Base-by-base conservation (phyloP, 306 rosid genomes). In the Abrus pulchellus region DNA sequence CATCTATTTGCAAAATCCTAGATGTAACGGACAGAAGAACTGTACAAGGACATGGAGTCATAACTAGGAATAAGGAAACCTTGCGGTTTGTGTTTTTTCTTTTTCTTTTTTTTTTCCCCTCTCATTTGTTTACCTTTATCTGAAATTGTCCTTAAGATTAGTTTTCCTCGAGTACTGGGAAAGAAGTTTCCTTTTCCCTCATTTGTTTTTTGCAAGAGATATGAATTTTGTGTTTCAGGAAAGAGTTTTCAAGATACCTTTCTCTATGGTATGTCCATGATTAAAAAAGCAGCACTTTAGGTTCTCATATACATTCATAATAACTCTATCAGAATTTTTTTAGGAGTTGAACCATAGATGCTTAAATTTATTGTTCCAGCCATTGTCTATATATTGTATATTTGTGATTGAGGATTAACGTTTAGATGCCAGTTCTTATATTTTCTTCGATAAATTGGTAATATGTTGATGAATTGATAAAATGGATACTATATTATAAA, bases 331-430 rank as follows among this genome's bases (percentile, higher is more conserved):
- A 43, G 4, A 12, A 9, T 10, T 2, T 65, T 60, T 60, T 75
- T 43, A 43, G 20, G 70, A 74, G 47, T 75, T 45, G 13, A 60
- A 36, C 34, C 14, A 43, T 68, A 29, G 36, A 75, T 75, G 59
- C 38, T 3, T 38, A 62, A 9, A 76, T 28, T 13, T n/a, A 28
- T 64, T 77, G 54, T 38, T 50, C 40, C 53, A 28, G 5, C 32
- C 54, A 52, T 52, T 64, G 34, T 27, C 61, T 77, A 3, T 27
- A 36, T 28, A 34, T 36, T n/a, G 3, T 47, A 28, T 77, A 40
- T 40, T 65, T 77, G 55, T 77, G 34, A 54, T 36, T 40, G 30
- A 29, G 34, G 55, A 1, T 65, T 53, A 49, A 43, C 59, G 30
- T 54, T 41, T 68, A 41, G 36, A 9, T 49, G 9, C 55, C 49